Percentiles rank a stretch among this genome's conserved stretches.
Evolutionary conservation across 2,329 filamentous ascomycete genomes (phyloP).

Genomic region (Exophiala oligosperma): DNA sequence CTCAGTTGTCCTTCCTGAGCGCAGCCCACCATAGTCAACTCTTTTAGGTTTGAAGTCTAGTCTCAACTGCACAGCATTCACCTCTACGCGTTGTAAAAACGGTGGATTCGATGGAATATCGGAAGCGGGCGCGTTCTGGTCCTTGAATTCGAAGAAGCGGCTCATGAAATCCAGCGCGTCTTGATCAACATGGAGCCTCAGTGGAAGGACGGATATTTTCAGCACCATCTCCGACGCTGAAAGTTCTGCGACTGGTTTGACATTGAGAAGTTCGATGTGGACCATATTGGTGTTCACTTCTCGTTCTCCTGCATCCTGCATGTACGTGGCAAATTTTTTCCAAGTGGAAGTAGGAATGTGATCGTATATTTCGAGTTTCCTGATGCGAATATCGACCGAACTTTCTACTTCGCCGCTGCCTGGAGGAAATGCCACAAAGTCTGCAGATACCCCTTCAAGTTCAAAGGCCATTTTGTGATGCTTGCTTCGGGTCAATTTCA

Average conservation of each 20-base stretch:
- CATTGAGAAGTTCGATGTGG: conserved; percentile 82
- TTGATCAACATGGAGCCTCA: conserved; percentile 93
- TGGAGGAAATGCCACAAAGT: conserved; percentile 78
- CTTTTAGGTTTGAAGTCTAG: conserved; percentile 97
- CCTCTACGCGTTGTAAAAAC: conserved; percentile 86
- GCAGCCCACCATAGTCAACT: conserved; percentile 90
- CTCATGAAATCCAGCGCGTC: conserved; percentile 97
- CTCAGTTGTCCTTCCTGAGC: conserved; percentile 91
- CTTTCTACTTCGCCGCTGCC: conserved; percentile 78
- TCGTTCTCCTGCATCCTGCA: conserved; percentile 80
- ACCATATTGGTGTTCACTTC: conserved; percentile 88
- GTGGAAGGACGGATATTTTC: conserved; percentile 73
- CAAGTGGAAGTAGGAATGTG: conserved; percentile 94
- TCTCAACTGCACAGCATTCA: conserved; percentile 79
- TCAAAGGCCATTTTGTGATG: conserved; percentile 96
- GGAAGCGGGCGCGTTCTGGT: conserved; percentile 59
- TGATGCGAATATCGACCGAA: conserved; percentile 79
- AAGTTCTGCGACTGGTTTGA: conserved; percentile 79
- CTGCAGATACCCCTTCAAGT: conserved; percentile 77
- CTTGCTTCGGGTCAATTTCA: conserved; percentile 80
- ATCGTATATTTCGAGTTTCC: conserved; percentile 87
- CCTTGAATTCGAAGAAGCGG: conserved; percentile 97
- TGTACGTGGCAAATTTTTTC: conserved; percentile 96
- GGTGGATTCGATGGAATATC: conserved; percentile 69
- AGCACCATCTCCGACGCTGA: conserved; percentile 88